Evolutionary conservation across 225 moss, liverwort and hornwort species (phyloP).

Genomic region (Physcomitrium patens): DNA sequence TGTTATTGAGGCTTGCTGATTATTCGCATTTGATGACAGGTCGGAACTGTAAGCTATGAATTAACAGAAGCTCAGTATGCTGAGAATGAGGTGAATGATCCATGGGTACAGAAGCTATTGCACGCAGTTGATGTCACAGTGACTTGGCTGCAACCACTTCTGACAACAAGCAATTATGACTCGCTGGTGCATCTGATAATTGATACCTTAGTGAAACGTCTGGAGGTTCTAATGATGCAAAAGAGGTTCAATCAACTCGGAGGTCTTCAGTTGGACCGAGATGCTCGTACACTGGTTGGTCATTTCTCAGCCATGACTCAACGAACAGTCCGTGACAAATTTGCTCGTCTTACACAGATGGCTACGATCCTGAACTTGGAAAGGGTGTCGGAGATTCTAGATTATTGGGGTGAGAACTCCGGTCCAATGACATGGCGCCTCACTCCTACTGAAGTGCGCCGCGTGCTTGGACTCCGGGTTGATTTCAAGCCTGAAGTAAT

Average conservation of each 20-base stretch:
- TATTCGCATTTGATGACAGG: conserved; percentile 33
- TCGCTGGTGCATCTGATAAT: conserved; percentile 83
- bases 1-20: neutral
- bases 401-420: conserved; percentile 96
- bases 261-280: conserved; percentile 88
- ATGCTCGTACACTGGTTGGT: conserved; percentile 82
- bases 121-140: conserved; percentile 77
- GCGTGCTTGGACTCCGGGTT: conserved; percentile 79
- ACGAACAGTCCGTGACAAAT: conserved; percentile 88
- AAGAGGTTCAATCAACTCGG: conserved; percentile 92
- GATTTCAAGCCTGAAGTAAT: conserved; percentile 91
- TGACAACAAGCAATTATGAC: conserved; percentile 91
- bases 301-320: conserved; percentile 94
- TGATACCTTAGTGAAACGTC: conserved; percentile 76
- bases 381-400: conserved; percentile 42
- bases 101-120: conserved; percentile 91
- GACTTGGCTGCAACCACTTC: conserved; percentile 79
- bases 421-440: conserved; percentile 96
- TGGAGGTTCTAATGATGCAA: conserved; percentile 84
- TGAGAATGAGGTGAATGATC: conserved; percentile 91
- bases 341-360: conserved; percentile 71
- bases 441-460: conserved; percentile 80
- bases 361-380: no score
- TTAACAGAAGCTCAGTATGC: conserved; percentile 87
- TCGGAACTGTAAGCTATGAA: conserved; percentile 80